phyloP scores from a whole-genome alignment of 148 eudicot species.

The Cornus suecica region DNA sequence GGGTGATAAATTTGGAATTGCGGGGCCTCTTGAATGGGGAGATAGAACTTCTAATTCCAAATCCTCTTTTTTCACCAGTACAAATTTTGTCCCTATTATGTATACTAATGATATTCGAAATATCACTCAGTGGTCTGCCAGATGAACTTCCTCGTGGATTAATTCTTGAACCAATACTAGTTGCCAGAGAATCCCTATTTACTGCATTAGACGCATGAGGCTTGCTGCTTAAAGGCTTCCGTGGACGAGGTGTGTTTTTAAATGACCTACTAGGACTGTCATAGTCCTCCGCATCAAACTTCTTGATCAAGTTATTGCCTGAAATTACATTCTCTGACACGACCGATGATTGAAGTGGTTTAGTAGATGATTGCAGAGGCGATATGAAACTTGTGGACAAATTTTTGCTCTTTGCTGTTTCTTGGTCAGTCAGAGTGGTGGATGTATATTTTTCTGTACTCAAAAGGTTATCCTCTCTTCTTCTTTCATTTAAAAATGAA shows the following conservation, averaged over 20 bases:
- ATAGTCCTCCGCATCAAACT: conserved; percentile 61
- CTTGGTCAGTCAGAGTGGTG: conserved; percentile 24
- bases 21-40: conserved; percentile 93
- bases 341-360: conserved; percentile 25
- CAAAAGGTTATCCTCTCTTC: conserved; percentile 17
- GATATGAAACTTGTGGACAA: conserved; percentile 52
- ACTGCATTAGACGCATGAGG: conserved; percentile 9
- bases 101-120: conserved; percentile 40
- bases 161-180: conserved; percentile 25
- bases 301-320: conserved; percentile 58
- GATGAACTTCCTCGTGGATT: conserved; percentile 33
- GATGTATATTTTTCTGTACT: conserved; percentile 22
- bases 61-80: conserved; percentile 39
- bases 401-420: conserved; percentile 28
- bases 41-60: conserved; percentile 40
- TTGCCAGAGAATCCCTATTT: conserved; percentile 15
- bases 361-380: conserved; percentile 48
- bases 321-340: conserved; percentile 29
- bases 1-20: conserved; percentile 58
- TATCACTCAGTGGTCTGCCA: conserved; percentile 47
- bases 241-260: conserved; percentile 22
- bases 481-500: conserved; percentile 31
- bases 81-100: conserved; percentile 25
- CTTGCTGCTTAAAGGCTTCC: conserved; percentile 26
- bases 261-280: conserved; percentile 20